Evolutionary conservation across 495 filamentous ascomycete species (phyloP), one percentile per base, ranked within the genome.

Genomic region (Saxophila tyrrhenica): DNA sequence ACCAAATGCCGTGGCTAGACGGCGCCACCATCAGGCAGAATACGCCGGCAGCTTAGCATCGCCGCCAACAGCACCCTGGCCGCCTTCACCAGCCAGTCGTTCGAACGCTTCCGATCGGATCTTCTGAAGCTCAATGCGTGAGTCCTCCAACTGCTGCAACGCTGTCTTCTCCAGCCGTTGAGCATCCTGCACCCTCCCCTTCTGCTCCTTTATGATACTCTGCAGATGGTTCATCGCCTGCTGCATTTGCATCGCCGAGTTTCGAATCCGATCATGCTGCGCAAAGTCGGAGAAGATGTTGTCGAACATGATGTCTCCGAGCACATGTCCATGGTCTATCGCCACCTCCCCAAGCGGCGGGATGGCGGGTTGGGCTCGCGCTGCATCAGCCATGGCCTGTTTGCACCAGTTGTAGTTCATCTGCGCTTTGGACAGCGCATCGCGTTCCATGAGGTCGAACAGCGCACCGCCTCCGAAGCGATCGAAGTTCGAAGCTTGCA

Each of bases 211-310:
- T 0, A 70, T 19, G 38, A 64, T 56, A 8, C 51, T 41, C 20
- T 48, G 44, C 39, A 71, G 49, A 13, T 50, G 62, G 17, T 52
- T 19, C 17, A 50, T 23, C 39, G 69, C 69, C 16, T 55, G 54
- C 45, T 66, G 19, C n/a, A 73, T 55, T 57, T 64, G 55, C 21
- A 22, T 38, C 15, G 50, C 51, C 16, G 67, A 70, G 35, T 64
- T 58, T 55, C 73, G 69, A 61, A 78, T 73, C 59, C 69, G 63
- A 3, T 73, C 67, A 39, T 74, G 70, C 52, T 73, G 70, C 7
- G 57, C 64, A 67, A 73, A 69, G 59, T 76, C 71, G 13, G 64
- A 65, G 54, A 73, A 73, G 44, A 75, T 65, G 44, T 75, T 75
- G 57, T 76, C 70, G 51, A 75, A 76, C 23, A 75, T 57, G 0